These are phyloP conservation scores for Mycena albidolilacea DNA, from an alignment of 768 basidiomycete species.

Conservation along the genomic window DNA sequence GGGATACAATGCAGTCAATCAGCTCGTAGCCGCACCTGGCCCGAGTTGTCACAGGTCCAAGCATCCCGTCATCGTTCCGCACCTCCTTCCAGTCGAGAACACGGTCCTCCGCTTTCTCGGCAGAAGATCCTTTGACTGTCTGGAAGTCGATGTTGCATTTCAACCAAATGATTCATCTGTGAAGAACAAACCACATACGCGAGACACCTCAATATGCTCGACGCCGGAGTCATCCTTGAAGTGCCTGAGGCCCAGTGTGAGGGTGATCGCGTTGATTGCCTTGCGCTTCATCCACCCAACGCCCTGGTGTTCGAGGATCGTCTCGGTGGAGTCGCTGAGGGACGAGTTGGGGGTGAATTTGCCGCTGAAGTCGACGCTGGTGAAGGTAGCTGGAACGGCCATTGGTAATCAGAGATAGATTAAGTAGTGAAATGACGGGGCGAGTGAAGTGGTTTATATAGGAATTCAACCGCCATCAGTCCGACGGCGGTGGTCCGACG, in stretches of 20 bases:
- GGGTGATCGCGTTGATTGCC: not conserved
- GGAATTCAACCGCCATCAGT: too few species aligned
- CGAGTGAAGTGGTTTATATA: too few species aligned
- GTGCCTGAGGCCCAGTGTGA: constrained; percentile 2
- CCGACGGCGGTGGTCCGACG: too few species aligned
- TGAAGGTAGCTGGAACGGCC: not conserved
- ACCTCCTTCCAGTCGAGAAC: not conserved
- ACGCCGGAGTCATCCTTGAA: constrained; percentile 9
- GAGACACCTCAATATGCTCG: constrained; percentile 5
- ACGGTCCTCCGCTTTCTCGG: not conserved
- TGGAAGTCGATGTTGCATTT: not conserved
- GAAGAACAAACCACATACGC: not conserved
- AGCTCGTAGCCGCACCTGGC: not conserved
- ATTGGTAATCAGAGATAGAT: not conserved
- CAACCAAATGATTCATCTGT: not conserved
- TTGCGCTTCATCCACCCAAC: constrained; percentile 7
- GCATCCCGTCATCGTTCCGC: not conserved
- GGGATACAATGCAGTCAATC: too few species aligned
- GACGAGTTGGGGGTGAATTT: constrained; percentile 1
- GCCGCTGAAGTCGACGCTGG: not conserved
- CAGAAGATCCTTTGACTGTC: not conserved
- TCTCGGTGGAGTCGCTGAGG: constrained; percentile 4
- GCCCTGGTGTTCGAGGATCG: not conserved
- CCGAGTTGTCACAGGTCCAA: not conserved
- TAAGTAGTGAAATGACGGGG: not conserved